phyloP scores from a whole-genome alignment of 352 stramenopile species.

The Phytophthora idaei region DNA sequence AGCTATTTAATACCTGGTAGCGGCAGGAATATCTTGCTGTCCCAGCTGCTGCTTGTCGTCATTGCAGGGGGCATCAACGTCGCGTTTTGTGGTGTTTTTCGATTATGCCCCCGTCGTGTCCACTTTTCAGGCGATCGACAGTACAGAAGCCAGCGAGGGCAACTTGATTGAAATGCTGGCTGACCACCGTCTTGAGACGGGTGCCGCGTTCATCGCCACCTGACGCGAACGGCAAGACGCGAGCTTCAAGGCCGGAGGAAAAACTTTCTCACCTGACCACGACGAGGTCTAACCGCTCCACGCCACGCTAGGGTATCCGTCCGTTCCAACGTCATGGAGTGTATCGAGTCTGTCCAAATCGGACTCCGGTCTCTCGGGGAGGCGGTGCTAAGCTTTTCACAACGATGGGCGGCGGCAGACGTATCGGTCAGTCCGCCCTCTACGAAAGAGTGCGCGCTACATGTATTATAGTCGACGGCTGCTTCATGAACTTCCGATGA shows the following conservation, averaged over 20 bases:
- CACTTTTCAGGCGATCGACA: slow-evolving; percentile 22
- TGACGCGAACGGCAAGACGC: slow-evolving; percentile 29
- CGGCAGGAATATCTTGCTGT: too few species aligned
- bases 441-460: slow-evolving; percentile 4
- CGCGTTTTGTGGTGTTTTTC: background rate
- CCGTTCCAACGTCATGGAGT: background rate
- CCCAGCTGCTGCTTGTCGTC: too few species aligned
- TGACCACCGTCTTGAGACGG: slow-evolving; percentile 16
- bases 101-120: slow-evolving; percentile 33
- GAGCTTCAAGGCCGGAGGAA: background rate
- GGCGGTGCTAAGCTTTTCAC: slow-evolving; percentile 15
- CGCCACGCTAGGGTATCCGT: background rate
- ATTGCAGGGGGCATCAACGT: slow-evolving; percentile 12
- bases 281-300: background rate
- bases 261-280: background rate
- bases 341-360: too few species aligned
- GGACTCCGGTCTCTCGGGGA: background rate
- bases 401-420: slow-evolving; percentile 17
- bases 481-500: slow-evolving; percentile 4
- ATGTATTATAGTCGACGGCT: background rate
- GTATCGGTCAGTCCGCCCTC: slow-evolving; percentile 18
- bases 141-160: background rate
- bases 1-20: too few species aligned
- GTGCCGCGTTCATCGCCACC: slow-evolving; percentile 4
- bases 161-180: slow-evolving; percentile 27